Percentiles rank a stretch among this genome's conserved stretches.
Conservation (phyloP, 108 stramenopile genomes). For the Stephanodiscus triporus region DNA sequence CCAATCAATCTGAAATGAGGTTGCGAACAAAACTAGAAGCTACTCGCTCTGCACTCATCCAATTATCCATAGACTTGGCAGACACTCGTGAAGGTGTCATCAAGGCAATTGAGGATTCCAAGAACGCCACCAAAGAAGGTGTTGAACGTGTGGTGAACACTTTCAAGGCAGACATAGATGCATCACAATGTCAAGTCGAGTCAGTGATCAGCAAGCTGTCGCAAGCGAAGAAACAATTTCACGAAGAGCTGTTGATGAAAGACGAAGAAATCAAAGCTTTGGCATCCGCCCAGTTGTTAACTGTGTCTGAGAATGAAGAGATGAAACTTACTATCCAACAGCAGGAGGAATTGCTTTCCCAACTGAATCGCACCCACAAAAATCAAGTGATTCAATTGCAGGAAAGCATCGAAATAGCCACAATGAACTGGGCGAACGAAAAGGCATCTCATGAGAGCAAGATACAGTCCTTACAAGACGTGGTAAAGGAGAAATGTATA, state of each 20-base stretch:
- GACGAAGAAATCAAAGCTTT: neutral
- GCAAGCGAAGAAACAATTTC: no score
- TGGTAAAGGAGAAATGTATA: constrained; percentile 4
- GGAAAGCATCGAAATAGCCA: constrained; percentile 6
- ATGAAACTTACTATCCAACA: neutral
- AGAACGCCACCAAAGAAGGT: neutral
- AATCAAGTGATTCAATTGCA: neutral
- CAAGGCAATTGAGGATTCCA: neutral
- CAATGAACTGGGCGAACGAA: constrained; percentile 7
- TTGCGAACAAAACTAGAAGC: neutral
- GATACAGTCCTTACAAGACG: constrained; percentile 1
- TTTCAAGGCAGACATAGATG: neutral
- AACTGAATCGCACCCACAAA: neutral
- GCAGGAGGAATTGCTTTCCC: neutral
- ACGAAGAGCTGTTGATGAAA: neutral
- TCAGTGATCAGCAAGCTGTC: neutral
- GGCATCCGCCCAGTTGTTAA: neutral
- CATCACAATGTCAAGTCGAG: neutral
- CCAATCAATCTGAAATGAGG: neutral
- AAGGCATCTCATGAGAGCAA: constrained; percentile 10
- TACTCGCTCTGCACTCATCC: neutral
- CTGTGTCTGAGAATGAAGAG: neutral
- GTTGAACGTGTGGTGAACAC: neutral
- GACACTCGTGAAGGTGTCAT: neutral
- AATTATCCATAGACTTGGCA: neutral